Evolutionary conservation across 2,329 filamentous ascomycete species (phyloP).

Genomic region (Didymellaceae sp.): DNA sequence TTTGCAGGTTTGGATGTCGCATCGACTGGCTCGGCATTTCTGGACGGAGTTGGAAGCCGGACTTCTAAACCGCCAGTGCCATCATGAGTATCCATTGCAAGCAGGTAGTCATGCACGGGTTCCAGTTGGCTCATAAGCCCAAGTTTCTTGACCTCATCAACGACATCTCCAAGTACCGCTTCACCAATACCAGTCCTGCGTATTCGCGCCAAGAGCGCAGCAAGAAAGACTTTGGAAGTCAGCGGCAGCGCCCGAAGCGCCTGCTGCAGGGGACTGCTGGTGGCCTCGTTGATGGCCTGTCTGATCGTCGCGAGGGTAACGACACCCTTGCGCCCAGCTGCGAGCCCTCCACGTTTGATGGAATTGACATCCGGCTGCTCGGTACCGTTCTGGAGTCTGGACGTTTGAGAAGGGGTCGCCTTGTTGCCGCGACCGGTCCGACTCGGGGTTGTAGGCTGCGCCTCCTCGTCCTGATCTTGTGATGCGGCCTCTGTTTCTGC

Average conservation of each 20-base stretch:
- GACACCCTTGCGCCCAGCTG: constrained; percentile 52
- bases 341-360: constrained; percentile 32
- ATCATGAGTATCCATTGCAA: constrained; percentile 50
- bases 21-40: constrained; percentile 24
- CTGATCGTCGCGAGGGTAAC: constrained; percentile 95
- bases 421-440: constrained; percentile 56
- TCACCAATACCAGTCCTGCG: constrained; percentile 85
- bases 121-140: constrained; percentile 66
- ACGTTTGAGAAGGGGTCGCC: constrained; percentile 26
- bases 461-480: constrained; percentile 41
- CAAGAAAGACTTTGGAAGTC: constrained; percentile 82
- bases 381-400: constrained; percentile 28
- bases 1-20: constrained; percentile 34
- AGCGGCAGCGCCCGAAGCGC: constrained; percentile 84
- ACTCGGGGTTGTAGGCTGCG: constrained; percentile 66
- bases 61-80: constrained; percentile 16
- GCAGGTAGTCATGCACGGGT: constrained; percentile 67
- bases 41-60: constrained; percentile 24
- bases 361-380: constrained; percentile 28
- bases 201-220: constrained; percentile 78
- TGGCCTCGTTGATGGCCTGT: constrained; percentile 92
- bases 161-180: constrained; percentile 84
- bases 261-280: constrained; percentile 88
- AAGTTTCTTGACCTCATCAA: constrained; percentile 82
- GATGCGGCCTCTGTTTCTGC: constrained; percentile 74